phyloP scores from a whole-genome alignment of 2,329 filamentous ascomycete species.

The Talaromyces sp. region DNA sequence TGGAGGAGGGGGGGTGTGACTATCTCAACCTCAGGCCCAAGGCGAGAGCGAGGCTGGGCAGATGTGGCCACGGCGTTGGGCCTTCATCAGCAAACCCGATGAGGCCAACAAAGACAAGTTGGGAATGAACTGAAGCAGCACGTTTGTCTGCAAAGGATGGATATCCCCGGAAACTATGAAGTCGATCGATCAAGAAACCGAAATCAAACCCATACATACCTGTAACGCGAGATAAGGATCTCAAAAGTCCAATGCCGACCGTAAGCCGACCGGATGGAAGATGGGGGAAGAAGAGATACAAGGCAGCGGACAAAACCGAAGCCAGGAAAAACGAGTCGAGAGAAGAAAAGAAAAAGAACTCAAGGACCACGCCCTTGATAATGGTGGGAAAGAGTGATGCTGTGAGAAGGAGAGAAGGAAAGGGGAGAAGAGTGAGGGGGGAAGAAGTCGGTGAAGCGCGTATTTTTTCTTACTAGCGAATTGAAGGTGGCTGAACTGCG shows the following conservation, averaged over 20 bases:
- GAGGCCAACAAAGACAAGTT: constrained; percentile 11
- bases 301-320: not conserved
- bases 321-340: not conserved
- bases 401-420: constrained; percentile 19
- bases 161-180: not conserved
- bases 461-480: constrained; percentile 27
- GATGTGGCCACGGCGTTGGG: constrained; percentile 13
- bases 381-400: constrained; percentile 14
- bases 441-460: constrained; percentile 29
- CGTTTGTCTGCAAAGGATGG: not conserved
- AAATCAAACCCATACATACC: not conserved
- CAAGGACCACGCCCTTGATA: constrained; percentile 32
- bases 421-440: constrained; percentile 7
- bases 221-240: constrained; percentile 10
- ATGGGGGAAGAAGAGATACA: not conserved
- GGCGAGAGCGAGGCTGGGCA: constrained; percentile 5
- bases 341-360: constrained; percentile 9
- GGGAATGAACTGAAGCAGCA: not conserved
- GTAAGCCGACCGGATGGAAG: constrained; percentile 12
- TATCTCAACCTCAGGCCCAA: constrained; percentile 23
- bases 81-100: not conserved
- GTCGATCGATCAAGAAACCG: too few relatives aligned
- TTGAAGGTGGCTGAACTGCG: constrained; percentile 12
- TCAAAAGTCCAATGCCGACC: constrained; percentile 21
- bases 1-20: constrained; percentile 16